Evolutionary conservation across 2,329 filamentous ascomycete genomes (phyloP), one percentile per base, ranked within the genome.

Genomic region (Hypomyces rosellus): DNA sequence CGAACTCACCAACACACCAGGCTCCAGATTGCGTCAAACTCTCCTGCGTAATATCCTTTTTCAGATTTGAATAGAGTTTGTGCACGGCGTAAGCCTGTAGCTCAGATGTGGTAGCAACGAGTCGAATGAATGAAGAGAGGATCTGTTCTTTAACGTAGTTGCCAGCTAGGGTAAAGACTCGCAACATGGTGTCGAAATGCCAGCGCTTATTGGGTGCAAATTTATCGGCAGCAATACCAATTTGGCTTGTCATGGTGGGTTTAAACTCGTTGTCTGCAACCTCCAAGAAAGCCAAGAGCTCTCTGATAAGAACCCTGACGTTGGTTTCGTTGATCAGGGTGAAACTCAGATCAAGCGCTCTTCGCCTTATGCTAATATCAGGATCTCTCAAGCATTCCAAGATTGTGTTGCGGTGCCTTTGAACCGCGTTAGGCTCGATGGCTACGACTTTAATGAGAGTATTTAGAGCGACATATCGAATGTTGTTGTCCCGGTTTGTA

Each of bases 211-310:
- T 97, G 1, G 93, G 95, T 2, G 93, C 88, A 69, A 89, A 99
- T 57, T 92, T 85, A 68, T 99, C 93, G 6, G 95, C 93, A 11
- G 95, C 93, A 61, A 99, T 89, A 20, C 93, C 93, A 66, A 99
- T 99, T 65, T 99, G 93, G 48, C 86, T 93, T 2, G 93, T 99
- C 91, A 99, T 96, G 48, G 89, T 89, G 6, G 93, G 89, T 73
- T 99, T 99, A 74, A 99, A 99, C 68, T 99, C 93, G 57, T 95
- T 96, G 63, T 99, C 93, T 49, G 95, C 92, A 46, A 96, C 90
- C 68, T 99, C 93, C 51, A 99, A 71, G 77, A 99, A 99, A 6
- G 93, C 90, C 40, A 99, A 77, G 38, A 99, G 76, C 66, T 99
- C 95, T 55, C 95, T 78, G 53, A 99, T 93, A 37, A 99, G 78